A percentile compares a stretch with the other conserved stretches of the same genome.
phyloP scores from a whole-genome alignment of 495 filamentous ascomycete genomes.

The Aspergillus nanangensis region DNA sequence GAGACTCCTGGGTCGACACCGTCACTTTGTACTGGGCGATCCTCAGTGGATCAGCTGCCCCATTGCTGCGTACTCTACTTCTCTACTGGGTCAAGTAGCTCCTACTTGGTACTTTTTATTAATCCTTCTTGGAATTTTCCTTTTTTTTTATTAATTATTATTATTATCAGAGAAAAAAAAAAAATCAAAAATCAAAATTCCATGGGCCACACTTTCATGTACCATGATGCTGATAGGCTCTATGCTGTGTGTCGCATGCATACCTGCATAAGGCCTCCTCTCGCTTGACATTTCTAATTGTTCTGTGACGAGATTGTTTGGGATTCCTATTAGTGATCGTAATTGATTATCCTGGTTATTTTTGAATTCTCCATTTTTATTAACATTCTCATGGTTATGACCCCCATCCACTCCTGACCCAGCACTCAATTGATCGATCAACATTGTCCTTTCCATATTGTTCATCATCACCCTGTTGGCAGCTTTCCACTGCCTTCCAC shows the following conservation, averaged over 20 bases:
- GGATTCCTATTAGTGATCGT: neutral
- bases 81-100: no score
- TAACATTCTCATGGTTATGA: no score
- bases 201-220: no score
- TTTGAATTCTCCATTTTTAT: no score
- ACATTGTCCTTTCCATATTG: neutral
- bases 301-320: neutral
- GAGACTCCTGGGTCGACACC: neutral
- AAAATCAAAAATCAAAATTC: neutral
- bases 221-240: no score
- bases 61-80: constrained; percentile 9
- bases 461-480: neutral
- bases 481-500: neutral
- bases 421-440: constrained; percentile 3
- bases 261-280: no score
- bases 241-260: no score
- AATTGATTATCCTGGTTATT: no score
- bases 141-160: no score
- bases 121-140: no score
- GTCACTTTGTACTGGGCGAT: constrained; percentile 12
- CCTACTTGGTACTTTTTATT: no score
- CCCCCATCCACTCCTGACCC: neutral
- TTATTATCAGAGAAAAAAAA: neutral
- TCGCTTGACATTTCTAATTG: neutral
- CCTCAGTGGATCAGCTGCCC: constrained; percentile 12